These are phyloP conservation scores for Euphorbia tirucalli DNA, from an alignment of 345 rosid genomes.

Conservation along the genomic window DNA sequence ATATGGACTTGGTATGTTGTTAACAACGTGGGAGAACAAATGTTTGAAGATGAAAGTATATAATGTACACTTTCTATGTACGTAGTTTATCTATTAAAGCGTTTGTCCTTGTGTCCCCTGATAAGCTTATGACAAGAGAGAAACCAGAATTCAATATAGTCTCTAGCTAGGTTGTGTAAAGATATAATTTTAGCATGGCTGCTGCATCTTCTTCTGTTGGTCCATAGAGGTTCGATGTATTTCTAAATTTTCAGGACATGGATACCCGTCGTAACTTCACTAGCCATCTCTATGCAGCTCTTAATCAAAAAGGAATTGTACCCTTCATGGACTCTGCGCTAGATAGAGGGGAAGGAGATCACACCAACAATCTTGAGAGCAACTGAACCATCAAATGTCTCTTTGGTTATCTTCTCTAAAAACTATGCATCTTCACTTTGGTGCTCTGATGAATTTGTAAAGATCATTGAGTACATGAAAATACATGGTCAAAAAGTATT, in stretches of 20 bases:
- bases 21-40: too few species aligned
- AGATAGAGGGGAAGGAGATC: slow-evolving; percentile 3
- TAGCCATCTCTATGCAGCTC: background rate
- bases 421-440: slow-evolving; percentile 9
- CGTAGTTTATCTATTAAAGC: too few species aligned
- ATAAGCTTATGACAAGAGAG: too few species aligned
- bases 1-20: too few species aligned
- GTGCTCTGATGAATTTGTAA: slow-evolving; percentile 1
- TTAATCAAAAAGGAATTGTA: background rate
- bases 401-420: background rate
- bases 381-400: background rate
- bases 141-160: background rate
- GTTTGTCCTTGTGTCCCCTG: too few species aligned
- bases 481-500: too few species aligned
- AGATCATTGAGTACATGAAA: background rate
- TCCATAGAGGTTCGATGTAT: background rate
- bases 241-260: background rate
- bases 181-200: background rate
- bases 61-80: too few species aligned
- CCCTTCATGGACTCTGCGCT: background rate
- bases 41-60: too few species aligned
- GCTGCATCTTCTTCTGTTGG: background rate
- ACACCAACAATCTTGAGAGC: background rate
- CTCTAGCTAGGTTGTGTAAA: background rate
- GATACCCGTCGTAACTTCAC: slow-evolving; percentile 3